Percentiles rank a stretch among this genome's conserved stretches.
Evolutionary conservation across 352 stramenopile species (phyloP).

Genomic region (Phytopythium aichiense): DNA sequence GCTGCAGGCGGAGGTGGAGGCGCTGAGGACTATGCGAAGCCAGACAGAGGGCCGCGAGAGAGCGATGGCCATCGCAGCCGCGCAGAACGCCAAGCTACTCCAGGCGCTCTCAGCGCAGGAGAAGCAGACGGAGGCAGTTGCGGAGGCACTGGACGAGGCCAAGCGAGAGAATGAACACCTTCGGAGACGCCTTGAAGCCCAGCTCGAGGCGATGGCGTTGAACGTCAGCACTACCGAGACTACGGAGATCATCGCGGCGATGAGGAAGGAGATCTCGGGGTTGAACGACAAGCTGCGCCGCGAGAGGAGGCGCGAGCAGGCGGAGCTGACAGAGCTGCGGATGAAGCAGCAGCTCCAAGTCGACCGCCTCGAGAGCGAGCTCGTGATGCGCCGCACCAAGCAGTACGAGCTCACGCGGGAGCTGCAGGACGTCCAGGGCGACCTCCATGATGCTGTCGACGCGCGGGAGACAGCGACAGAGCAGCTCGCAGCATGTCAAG

Average conservation of each 20-base stretch:
- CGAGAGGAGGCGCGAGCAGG: conserved; percentile 42
- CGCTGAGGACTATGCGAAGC: conserved; percentile 42
- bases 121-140: conserved; percentile 22
- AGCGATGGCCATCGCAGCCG: conserved; percentile 71
- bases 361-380: conserved; percentile 62
- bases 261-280: conserved; percentile 16
- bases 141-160: conserved; percentile 13
- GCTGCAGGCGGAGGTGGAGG: conserved; percentile 50
- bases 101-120: conserved; percentile 63
- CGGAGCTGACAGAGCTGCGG: conserved; percentile 37
- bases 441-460: conserved; percentile 36
- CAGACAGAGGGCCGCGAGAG: conserved; percentile 57
- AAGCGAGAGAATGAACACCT: conserved; percentile 41
- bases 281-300: conserved; percentile 52
- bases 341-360: conserved; percentile 55
- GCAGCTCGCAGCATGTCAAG: conserved; percentile 34
- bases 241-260: conserved; percentile 28
- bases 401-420: conserved; percentile 78
- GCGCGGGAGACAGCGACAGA: conserved; percentile 36
- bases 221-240: conserved; percentile 29
- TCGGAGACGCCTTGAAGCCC: conserved; percentile 15
- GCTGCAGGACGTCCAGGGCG: conserved; percentile 54
- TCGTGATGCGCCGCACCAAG: conserved; percentile 68
- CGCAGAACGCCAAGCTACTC: conserved; percentile 67
- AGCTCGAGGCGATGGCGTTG: conserved; percentile 20